These are phyloP conservation scores for Chamaecrista fasciculata DNA, from an alignment of 306 rosid species.

Conservation along the genomic window DNA sequence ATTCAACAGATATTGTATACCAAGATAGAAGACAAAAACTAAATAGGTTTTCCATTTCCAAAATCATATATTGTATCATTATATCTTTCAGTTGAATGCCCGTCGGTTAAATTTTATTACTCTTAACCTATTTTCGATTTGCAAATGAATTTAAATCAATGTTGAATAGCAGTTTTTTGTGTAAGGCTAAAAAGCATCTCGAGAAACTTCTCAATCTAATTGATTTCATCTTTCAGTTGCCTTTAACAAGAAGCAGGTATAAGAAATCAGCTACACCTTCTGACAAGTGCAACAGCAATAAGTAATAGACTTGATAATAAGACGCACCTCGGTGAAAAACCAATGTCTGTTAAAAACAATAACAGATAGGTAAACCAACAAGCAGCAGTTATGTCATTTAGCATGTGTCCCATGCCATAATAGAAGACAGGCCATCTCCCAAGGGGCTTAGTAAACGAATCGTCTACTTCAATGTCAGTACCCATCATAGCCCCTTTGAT, in stretches of 20 bases:
- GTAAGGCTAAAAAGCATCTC: slow-evolving; percentile 12
- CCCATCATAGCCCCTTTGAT: slow-evolving; percentile 41
- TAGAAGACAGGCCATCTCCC: slow-evolving; percentile 70
- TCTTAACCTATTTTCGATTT: neutral
- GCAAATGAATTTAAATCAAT: slow-evolving; percentile 12
- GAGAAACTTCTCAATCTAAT: neutral
- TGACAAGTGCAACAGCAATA: neutral
- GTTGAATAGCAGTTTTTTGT: neutral
- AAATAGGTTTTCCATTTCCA: neutral
- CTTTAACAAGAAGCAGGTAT: neutral
- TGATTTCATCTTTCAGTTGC: slow-evolving; percentile 6
- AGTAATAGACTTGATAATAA: neutral
- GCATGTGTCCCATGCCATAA: slow-evolving; percentile 97
- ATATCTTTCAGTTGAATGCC: neutral
- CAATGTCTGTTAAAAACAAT: slow-evolving; percentile 83
- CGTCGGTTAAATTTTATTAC: neutral
- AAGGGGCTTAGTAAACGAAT: slow-evolving; percentile 44
- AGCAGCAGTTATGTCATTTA: slow-evolving; percentile 91
- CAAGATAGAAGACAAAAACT: neutral
- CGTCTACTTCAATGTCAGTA: slow-evolving; percentile 47
- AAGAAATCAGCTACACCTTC: neutral
- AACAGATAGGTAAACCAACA: slow-evolving; percentile 97
- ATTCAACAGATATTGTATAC: neutral
- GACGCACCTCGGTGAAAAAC: slow-evolving; percentile 75
- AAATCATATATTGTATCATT: neutral